phyloP scores from a whole-genome alignment of 2,329 filamentous ascomycete genomes.

The Aaosphaeria pasadenensis region DNA sequence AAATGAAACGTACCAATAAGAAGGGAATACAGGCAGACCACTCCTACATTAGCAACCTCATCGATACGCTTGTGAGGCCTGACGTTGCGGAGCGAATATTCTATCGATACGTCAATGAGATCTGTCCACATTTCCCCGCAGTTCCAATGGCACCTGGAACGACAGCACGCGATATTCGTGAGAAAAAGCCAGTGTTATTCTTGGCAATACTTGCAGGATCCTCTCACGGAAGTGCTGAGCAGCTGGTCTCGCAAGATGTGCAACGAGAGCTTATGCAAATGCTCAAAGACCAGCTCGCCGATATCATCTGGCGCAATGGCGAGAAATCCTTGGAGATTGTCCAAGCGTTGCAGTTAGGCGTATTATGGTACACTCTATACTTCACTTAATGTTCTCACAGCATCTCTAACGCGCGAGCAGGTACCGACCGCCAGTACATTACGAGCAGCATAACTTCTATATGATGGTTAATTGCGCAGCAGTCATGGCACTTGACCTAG shows the following conservation, averaged over 20 bases:
- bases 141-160: slow-evolving; percentile 57
- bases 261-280: slow-evolving; percentile 66
- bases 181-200: slow-evolving; percentile 59
- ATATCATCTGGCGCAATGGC: slow-evolving; percentile 70
- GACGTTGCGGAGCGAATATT: slow-evolving; percentile 57
- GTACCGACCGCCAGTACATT: slow-evolving; percentile 80
- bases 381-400: neutral
- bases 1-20: slow-evolving; percentile 29
- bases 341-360: slow-evolving; percentile 70
- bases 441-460: slow-evolving; percentile 87
- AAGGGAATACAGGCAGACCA: slow-evolving; percentile 31
- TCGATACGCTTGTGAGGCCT: slow-evolving; percentile 49
- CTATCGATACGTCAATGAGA: slow-evolving; percentile 52
- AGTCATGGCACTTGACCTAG: slow-evolving; percentile 80
- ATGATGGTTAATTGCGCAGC: slow-evolving; percentile 79
- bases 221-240: slow-evolving; percentile 44
- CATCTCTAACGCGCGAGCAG: slow-evolving; percentile 26
- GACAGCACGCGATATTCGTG: slow-evolving; percentile 53
- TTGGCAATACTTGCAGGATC: slow-evolving; percentile 56
- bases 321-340: slow-evolving; percentile 82
- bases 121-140: slow-evolving; percentile 55
- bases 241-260: slow-evolving; percentile 47
- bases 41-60: slow-evolving; percentile 34
- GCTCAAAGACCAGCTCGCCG: slow-evolving; percentile 69
- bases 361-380: slow-evolving; percentile 67